These are phyloP conservation scores for Drechslerella stenobrocha DNA, from an alignment of 2,329 filamentous ascomycete species.

Conservation along the genomic window DNA sequence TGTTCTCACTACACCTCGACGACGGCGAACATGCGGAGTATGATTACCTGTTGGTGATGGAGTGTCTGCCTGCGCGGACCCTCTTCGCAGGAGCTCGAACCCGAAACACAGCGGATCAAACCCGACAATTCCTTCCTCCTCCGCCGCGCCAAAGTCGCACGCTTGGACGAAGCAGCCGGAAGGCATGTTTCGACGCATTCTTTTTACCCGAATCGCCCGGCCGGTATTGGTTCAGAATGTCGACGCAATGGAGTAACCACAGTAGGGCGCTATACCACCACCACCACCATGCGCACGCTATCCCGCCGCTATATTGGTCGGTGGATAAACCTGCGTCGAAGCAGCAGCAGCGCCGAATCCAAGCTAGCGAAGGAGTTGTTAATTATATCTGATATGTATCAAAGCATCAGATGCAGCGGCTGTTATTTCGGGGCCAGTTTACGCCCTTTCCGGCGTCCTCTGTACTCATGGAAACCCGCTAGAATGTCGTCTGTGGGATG, in stretches of 20 bases:
- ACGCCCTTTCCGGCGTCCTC: constrained; percentile 27
- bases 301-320: too few species aligned
- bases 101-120: constrained; percentile 6
- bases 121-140: constrained; percentile 12
- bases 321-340: too few species aligned
- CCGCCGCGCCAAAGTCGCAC: constrained; percentile 14
- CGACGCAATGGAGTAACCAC: constrained; percentile 25
- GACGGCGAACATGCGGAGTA: too few species aligned
- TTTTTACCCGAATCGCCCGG: constrained; percentile 43
- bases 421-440: background rate
- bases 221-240: constrained; percentile 12
- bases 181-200: constrained; percentile 43
- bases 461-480: constrained; percentile 34
- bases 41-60: too few species aligned
- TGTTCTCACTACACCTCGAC: too few species aligned
- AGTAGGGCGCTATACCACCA: too few species aligned
- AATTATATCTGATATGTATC: constrained; percentile 1
- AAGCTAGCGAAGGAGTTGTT: background rate
- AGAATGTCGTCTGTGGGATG: constrained; percentile 34
- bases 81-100: background rate
- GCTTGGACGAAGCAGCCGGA: constrained; percentile 17
- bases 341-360: background rate
- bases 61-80: too few species aligned
- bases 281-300: too few species aligned
- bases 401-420: background rate